Percentiles rank a stretch among this genome's conserved stretches.
phyloP scores from a whole-genome alignment of 768 basidiomycete genomes.

The Boletus barrowsii region DNA sequence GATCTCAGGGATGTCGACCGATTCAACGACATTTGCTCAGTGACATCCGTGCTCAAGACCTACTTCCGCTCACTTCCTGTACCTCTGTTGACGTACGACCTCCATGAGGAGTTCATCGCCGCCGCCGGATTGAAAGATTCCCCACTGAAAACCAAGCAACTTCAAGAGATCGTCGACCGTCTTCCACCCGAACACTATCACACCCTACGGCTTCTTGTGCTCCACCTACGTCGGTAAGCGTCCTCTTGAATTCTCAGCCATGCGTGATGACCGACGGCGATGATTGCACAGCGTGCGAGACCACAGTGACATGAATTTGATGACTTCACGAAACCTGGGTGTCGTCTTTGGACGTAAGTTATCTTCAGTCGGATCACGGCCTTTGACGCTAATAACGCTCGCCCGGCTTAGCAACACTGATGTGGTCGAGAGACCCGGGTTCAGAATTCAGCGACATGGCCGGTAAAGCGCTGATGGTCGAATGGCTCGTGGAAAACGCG shows the following conservation, averaged over 20 bases:
- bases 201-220: constrained; percentile 77
- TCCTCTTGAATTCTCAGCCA: background rate
- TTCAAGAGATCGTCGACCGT: constrained; percentile 68
- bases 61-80: constrained; percentile 93
- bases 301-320: constrained; percentile 73
- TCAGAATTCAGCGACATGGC: constrained; percentile 98
- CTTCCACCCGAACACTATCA: constrained; percentile 87
- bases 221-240: constrained; percentile 80
- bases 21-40: constrained; percentile 96
- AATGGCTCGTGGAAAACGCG: constrained; percentile 94
- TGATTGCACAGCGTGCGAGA: constrained; percentile 49
- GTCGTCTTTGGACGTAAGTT: constrained; percentile 96
- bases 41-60: constrained; percentile 94
- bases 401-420: constrained; percentile 71
- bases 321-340: constrained; percentile 93
- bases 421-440: constrained; percentile 81
- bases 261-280: background rate
- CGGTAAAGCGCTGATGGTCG: constrained; percentile 87
- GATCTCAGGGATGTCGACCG: constrained; percentile 82
- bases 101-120: constrained; percentile 86
- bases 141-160: constrained; percentile 50
- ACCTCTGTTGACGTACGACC: constrained; percentile 85
- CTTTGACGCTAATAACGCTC: background rate
- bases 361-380: background rate
- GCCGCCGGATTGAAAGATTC: constrained; percentile 71